Base-by-base conservation (phyloP, 2,329 filamentous ascomycete genomes). In the Trichothecium sympodiale region DNA sequence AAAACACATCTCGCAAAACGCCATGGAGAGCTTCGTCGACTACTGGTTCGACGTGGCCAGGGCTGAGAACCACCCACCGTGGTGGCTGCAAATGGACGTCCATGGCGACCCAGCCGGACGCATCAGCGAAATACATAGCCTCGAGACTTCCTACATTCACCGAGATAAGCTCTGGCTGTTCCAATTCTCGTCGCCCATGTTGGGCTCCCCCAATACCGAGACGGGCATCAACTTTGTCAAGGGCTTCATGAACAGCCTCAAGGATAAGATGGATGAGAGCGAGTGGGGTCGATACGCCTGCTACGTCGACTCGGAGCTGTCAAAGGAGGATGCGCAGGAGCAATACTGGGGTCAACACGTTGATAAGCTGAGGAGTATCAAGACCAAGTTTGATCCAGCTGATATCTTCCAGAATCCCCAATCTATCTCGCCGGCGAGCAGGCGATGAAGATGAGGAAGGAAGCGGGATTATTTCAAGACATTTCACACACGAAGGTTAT, bases 281-380 rank as follows among this genome's bases (percentile, higher is more conserved):
- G 44, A 53, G 7, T 68, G 65, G 50, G 65, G 64, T 14, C 64
- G 64, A 38, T 74, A 73, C 42, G 54, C 65, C 43, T 73, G 73
- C 54, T 74, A 73, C 35, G 61, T 67, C 4, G 69, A 74, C 44
- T 60, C 67, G 0, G 59, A 53, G 30, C 54, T 71, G 38, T 55
- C 57, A 46, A 55, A 60, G n/a, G 55, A 55, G 2, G 56, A 56
- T n/a, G 69, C 69, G 3, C 62, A 68, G 42, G 48, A 62, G 39
- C 48, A 67, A 42, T 72, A 73, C 50, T 73, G 65, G 42, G 56
- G 64, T 5, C 48, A 47, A 33, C 64, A 52, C 34, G 45, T 65
- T 17, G 46, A 51, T 2, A 52, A 43, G 28, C 45, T 67, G 36
- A 51, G 54, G 44, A 33, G 47, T 33, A 48, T 65, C 33, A 67